These are phyloP conservation scores for Cyphellophora attinorum DNA, from an alignment of 2,329 filamentous ascomycete species.

Conservation along the genomic window DNA sequence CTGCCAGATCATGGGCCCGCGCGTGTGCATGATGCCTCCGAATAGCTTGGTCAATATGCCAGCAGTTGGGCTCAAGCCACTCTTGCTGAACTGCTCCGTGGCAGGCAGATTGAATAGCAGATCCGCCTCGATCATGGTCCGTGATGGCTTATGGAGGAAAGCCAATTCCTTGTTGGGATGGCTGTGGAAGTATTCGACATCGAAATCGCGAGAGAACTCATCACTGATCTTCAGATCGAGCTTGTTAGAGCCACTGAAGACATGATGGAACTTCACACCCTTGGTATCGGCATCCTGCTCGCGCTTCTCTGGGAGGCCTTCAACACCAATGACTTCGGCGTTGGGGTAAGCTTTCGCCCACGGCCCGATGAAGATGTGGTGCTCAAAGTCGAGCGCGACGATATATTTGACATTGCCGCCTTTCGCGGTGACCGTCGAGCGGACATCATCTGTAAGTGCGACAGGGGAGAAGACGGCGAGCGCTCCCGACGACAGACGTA, in stretches of 20 bases:
- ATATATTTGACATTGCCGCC: slow-evolving; percentile 72
- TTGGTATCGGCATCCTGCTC: slow-evolving; percentile 47
- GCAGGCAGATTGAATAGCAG: slow-evolving; percentile 85
- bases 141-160: slow-evolving; percentile 70
- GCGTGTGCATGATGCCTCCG: slow-evolving; percentile 48
- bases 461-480: slow-evolving; percentile 90
- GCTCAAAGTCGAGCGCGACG: slow-evolving; percentile 78
- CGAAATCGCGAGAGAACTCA: slow-evolving; percentile 82
- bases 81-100: slow-evolving; percentile 67
- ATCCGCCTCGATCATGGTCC: slow-evolving; percentile 78
- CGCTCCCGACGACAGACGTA: slow-evolving; percentile 65
- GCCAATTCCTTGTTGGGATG: slow-evolving; percentile 82
- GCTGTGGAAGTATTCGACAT: slow-evolving; percentile 70
- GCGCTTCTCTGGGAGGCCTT: slow-evolving; percentile 77
- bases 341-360: slow-evolving; percentile 73
- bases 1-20: slow-evolving; percentile 58
- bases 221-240: slow-evolving; percentile 48
- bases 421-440: slow-evolving; percentile 48
- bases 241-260: slow-evolving; percentile 51
- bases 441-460: slow-evolving; percentile 67
- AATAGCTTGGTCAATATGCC: slow-evolving; percentile 53
- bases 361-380: slow-evolving; percentile 84
- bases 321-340: slow-evolving; percentile 71
- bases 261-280: slow-evolving; percentile 53
- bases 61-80: slow-evolving; percentile 38